Base-by-base conservation (phyloP, 2,329 filamentous ascomycete genomes). In the Penicillium sp. region DNA sequence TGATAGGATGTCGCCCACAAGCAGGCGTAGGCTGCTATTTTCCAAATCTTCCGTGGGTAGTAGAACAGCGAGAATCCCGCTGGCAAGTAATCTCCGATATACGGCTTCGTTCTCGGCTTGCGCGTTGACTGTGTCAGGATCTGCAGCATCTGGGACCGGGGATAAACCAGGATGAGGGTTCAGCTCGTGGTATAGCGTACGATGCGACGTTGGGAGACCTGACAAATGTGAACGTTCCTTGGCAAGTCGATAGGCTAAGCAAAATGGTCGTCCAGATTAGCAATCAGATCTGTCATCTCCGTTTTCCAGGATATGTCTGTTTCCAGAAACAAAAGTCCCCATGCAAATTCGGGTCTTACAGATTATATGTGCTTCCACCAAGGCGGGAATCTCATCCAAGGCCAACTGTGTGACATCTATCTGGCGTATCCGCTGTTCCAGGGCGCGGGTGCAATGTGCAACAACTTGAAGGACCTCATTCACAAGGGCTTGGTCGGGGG, bases 31-130 rank as follows among this genome's bases (percentile, higher is more conserved):
- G 73, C 91, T 96, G 55, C 86, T 86, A 73, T 96, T 98, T 70
- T 94, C 87, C 40, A 98, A 81, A 73, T 98, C 94, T 70, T 98
- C 94, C 16, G 92, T 95, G 10, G 95, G 95, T 19, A 99, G 83
- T 16, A 99, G 83, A 54, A 96, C 82, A 24, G 91, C 89, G 61
- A 99, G 80, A 39, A 92, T 83, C 33, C 89, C 91, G 70, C 93
- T 88, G 16, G 93, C 89, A n/a, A 98, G 82, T 57, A 98, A 81
- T 71, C 96, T 91, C 67, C 94, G 89, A 81, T 97, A 98, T 47
- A 86, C 82, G 27, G 83, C 83, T 78, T 98, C 95, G 69, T 92
- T 94, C 61, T 89, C 85, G 58, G 81, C 80, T 78, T 96, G 92
- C 56, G 85, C 80, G 59, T 81, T 73, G 49, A 82, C 73, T 44